Percentiles rank a stretch among this genome's conserved stretches.
Evolutionary conservation across 1,139 yeast species (phyloP).

Genomic region (Magnusiomyces sp.): DNA sequence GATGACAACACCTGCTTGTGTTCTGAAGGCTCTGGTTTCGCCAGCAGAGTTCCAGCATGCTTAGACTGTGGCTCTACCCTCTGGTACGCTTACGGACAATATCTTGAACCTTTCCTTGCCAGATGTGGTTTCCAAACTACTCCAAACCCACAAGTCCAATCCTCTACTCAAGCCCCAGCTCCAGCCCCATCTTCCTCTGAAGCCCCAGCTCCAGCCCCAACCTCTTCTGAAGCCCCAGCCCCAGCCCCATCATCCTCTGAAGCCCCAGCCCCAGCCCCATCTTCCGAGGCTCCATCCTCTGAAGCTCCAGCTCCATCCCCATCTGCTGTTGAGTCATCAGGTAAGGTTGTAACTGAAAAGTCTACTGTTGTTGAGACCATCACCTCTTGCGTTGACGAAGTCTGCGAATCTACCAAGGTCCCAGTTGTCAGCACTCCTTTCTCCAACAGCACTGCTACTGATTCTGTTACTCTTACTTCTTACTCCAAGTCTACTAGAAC

Average conservation of each 20-base stretch:
- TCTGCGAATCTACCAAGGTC: too few relatives aligned
- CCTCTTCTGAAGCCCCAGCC: neutral
- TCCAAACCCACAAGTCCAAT: conserved; percentile 1
- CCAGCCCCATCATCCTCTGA: conserved; percentile 2
- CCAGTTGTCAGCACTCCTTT: neutral
- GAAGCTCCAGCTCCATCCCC: neutral
- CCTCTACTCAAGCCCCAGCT: conserved; percentile 3
- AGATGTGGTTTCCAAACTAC: conserved; percentile 5
- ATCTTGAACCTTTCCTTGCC: conserved; percentile 7
- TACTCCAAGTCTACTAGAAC: neutral
- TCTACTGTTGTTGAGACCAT: too few relatives aligned
- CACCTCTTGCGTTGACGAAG: too few relatives aligned
- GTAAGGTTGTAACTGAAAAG: too few relatives aligned
- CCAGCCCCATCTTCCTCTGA: neutral
- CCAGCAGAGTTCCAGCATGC: conserved; percentile 5
- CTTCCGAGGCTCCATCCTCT: too few relatives aligned
- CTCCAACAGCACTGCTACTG: neutral
- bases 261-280: neutral
- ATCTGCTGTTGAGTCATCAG: too few relatives aligned
- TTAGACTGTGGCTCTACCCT: conserved; percentile 10
- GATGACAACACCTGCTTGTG: conserved; percentile 9
- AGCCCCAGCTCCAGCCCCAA: neutral
- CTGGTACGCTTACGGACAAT: conserved; percentile 12
- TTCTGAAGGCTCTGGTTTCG: conserved; percentile 8
- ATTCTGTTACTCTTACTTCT: neutral